phyloP scores from a whole-genome alignment of 495 filamentous ascomycete genomes.

The Monascus purpureus region DNA sequence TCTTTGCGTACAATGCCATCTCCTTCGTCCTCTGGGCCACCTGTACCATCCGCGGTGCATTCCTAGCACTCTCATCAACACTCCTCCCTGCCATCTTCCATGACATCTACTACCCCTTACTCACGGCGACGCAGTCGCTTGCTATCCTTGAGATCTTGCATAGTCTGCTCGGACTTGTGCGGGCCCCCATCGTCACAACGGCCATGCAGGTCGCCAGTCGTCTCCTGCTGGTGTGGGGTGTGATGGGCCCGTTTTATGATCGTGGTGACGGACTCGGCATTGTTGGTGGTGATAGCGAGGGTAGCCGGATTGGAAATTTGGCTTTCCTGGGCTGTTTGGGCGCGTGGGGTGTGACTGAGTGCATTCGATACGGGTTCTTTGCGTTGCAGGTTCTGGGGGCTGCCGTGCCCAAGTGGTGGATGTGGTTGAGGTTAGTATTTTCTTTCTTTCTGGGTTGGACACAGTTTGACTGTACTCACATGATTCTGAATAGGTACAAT shows the following conservation, averaged over 20 bases:
- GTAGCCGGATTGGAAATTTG: constrained; percentile 16
- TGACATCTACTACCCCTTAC: constrained; percentile 48
- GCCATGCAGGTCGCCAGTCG: constrained; percentile 76
- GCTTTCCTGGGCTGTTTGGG: constrained; percentile 38
- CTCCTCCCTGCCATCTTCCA: constrained; percentile 37
- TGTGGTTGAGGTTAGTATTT: constrained; percentile 51
- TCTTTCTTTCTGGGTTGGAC: no score
- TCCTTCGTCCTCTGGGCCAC: constrained; percentile 62
- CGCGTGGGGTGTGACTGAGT: constrained; percentile 79
- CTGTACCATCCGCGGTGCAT: constrained; percentile 46
- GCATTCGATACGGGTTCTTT: constrained; percentile 82
- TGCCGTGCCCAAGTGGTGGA: constrained; percentile 45
- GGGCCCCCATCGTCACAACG: constrained; percentile 73
- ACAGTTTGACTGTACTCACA: constrained; percentile 1
- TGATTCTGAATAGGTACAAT: constrained; percentile 47
- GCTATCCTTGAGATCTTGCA: constrained; percentile 76
- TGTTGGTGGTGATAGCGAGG: constrained; percentile 11
- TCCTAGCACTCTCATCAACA: constrained; percentile 25
- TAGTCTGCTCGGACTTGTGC: constrained; percentile 58
- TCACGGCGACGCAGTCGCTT: constrained; percentile 67
- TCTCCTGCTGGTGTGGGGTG: constrained; percentile 71
- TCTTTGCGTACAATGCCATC: constrained; percentile 69
- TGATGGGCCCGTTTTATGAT: constrained; percentile 53
- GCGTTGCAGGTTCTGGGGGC: constrained; percentile 50
- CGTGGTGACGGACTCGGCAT: constrained; percentile 13